Percentiles rank a stretch among this genome's conserved stretches.
Evolutionary conservation across 495 filamentous ascomycete species (phyloP).

Genomic region (Pseudotulostoma volvatum): DNA sequence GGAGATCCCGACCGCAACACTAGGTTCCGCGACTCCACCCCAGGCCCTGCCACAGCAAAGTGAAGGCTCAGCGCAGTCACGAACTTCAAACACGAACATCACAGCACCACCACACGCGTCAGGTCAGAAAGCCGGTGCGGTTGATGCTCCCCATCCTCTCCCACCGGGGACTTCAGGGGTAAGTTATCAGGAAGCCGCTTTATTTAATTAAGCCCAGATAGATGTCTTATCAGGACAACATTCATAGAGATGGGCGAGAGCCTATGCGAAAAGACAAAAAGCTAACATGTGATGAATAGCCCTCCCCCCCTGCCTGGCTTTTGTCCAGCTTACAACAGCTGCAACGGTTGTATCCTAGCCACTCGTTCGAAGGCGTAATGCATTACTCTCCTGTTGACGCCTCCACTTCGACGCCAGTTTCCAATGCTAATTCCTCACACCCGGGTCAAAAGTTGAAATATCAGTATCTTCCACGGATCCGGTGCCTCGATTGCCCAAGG

Average conservation of each 20-base stretch:
- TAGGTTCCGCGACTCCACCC: conserved; percentile 45
- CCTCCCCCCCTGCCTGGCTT: conserved; percentile 72
- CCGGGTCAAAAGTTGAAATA: conserved; percentile 41
- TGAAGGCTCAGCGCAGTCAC: conserved; percentile 20
- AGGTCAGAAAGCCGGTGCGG: conserved; percentile 41
- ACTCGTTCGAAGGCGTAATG: conserved; percentile 77
- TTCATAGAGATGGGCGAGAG: no score
- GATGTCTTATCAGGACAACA: no score
- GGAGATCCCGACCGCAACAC: conserved; percentile 33
- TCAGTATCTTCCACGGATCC: conserved; percentile 68
- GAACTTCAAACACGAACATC: conserved; percentile 13
- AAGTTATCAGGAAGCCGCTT: conserved; percentile 31
- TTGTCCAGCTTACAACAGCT: conserved; percentile 44
- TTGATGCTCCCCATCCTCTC: conserved; percentile 44
- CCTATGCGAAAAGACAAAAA: no score
- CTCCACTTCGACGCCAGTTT: conserved; percentile 39
- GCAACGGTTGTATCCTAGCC: conserved; percentile 47
- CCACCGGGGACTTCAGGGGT: conserved; percentile 39
- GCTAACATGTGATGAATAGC: no score
- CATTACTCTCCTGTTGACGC: conserved; percentile 61
- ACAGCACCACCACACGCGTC: conserved; percentile 15
- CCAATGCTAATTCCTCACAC: conserved; percentile 31
- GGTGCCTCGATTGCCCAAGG: conserved; percentile 80
- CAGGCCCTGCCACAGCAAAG: conserved; percentile 17
- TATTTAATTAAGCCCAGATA: no score